These are phyloP conservation scores for Phragmites australis DNA, from an alignment of 176 grass and related monocot species.

Conservation along the genomic window DNA sequence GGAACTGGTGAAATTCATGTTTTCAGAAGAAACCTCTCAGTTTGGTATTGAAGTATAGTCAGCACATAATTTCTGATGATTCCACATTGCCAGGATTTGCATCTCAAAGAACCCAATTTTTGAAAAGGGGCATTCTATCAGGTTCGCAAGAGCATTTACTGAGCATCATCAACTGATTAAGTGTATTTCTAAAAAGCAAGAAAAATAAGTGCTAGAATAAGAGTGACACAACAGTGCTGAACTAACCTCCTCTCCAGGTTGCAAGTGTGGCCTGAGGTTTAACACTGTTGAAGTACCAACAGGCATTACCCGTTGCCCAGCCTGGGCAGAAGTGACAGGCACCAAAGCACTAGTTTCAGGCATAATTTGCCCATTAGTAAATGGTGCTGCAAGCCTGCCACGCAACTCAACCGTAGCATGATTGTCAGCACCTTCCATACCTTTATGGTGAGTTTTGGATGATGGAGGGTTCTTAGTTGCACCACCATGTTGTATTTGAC, in stretches of 20 bases:
- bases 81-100: not conserved
- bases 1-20: not conserved
- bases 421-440: constrained; percentile 27
- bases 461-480: constrained; percentile 30
- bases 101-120: not conserved
- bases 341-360: constrained; percentile 30
- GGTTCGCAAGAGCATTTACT: constrained; percentile 15
- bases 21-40: not conserved
- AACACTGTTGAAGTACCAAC: constrained; percentile 44
- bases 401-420: constrained; percentile 24
- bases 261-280: constrained; percentile 35
- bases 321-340: constrained; percentile 28
- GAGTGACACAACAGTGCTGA: constrained; percentile 7
- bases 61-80: not conserved
- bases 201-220: not conserved
- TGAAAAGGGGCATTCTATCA: not conserved
- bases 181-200: not conserved
- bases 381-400: constrained; percentile 35
- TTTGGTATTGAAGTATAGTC: not conserved
- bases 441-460: constrained; percentile 32
- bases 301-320: constrained; percentile 29
- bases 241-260: constrained; percentile 46
- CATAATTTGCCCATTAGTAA: constrained; percentile 30
- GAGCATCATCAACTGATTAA: constrained; percentile 2
- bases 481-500: constrained; percentile 21